Base-by-base conservation (phyloP, 148 eudicot genomes). In the Mesembryanthemum crystallinum region DNA sequence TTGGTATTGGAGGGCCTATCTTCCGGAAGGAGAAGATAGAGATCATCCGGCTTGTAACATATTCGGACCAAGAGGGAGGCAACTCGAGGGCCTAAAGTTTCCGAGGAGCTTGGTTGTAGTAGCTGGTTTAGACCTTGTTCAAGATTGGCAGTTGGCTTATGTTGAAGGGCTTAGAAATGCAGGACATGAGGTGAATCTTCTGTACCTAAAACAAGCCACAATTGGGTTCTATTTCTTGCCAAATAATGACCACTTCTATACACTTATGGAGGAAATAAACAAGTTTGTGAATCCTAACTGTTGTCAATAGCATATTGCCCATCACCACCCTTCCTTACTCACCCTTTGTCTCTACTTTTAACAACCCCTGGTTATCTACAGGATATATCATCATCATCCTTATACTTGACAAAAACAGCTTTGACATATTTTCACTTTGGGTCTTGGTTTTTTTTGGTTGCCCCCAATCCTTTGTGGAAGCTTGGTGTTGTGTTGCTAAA, bases 191-290 rank as follows among this genome's bases (percentile, higher is more conserved):
- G 93, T 90, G 75, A 75, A 83, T 8, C 81, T 90, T 12, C 76
- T 92, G 1, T 89, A 73, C 67, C 71, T 92, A 12, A 64, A 87
- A 42, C 65, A 90, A 77, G 97, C 96, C 1, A 92, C 97, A 3
- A 92, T 92, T 17, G 97, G 97, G n/a, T 92, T 89, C 79, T 92
- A 88, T 47, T 90, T 92, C 87, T 81, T 92, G 83, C 93, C 97
- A 11, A 92, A 92, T 54, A 92, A 92, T 43, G 91, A 92, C 24
- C 86, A 92, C 74, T 92, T 89, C 83, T 81, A 81, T 39, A 72
- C 76, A 49, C 79, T 92, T 2, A 90, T 87, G 90, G 90, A 86
- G 67, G 88, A 92, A 84, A 87, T 92, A 1, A 83, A 77, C 27
- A 82, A 47, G 72, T 92, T 92, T 77, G 83, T 92, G 55, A 81